Conservation (phyloP, 2,329 filamentous ascomycete genomes). For the Fonsecaea pugnacius region DNA sequence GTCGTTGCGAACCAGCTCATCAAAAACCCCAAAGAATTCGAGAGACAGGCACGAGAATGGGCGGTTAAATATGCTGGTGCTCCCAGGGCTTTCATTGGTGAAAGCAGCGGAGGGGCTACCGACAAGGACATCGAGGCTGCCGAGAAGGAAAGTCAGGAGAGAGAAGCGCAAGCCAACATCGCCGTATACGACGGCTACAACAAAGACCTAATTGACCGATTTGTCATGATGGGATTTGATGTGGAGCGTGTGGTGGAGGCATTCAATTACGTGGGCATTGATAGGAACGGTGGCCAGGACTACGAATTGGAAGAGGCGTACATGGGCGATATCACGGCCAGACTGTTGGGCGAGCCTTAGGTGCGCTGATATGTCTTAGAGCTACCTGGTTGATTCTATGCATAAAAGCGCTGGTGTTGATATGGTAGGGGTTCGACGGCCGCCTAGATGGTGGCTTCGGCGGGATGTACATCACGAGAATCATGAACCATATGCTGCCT, state of each 20-base stretch:
- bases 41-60: slow-evolving; percentile 85
- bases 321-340: slow-evolving; percentile 85
- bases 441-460: slow-evolving; percentile 14
- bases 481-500: slow-evolving; percentile 11
- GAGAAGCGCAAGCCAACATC: slow-evolving; percentile 60
- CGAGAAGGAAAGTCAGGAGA: slow-evolving; percentile 49
- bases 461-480: slow-evolving; percentile 29
- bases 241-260: slow-evolving; percentile 83
- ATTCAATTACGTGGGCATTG: slow-evolving; percentile 80
- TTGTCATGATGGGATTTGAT: slow-evolving; percentile 89
- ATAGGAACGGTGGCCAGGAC: slow-evolving; percentile 74
- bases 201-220: slow-evolving; percentile 78
- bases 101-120: slow-evolving; percentile 58
- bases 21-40: slow-evolving; percentile 76
- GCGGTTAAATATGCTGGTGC: slow-evolving; percentile 82
- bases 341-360: slow-evolving; percentile 77
- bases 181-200: slow-evolving; percentile 83
- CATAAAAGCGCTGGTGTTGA: slow-evolving; percentile 34
- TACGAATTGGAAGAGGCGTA: slow-evolving; percentile 88
- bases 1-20: slow-evolving; percentile 92
- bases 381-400: slow-evolving; percentile 3
- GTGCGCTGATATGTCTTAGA: background rate
- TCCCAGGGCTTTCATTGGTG: slow-evolving; percentile 61
- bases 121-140: slow-evolving; percentile 60
- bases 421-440: slow-evolving; percentile 20